These are phyloP conservation scores for Salix suchowensis DNA, from an alignment of 345 rosid species.

Conservation along the genomic window DNA sequence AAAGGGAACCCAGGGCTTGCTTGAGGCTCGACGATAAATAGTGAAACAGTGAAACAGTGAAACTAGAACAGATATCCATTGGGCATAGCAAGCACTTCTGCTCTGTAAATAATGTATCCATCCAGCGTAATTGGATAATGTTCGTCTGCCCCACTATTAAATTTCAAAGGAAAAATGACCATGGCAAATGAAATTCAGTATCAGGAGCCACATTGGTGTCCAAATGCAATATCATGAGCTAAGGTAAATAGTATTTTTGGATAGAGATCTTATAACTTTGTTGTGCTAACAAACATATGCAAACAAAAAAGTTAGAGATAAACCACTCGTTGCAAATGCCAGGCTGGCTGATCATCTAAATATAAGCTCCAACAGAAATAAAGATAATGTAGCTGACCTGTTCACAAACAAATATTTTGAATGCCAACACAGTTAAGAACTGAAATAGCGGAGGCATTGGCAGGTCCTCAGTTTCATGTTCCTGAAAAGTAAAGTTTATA, in stretches of 20 bases:
- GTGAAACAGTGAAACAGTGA: no score
- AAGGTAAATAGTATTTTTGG: background rate
- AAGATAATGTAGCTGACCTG: constrained; percentile 43
- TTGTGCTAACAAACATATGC: background rate
- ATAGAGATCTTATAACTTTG: background rate
- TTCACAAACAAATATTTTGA: constrained; percentile 69
- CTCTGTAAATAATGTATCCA: background rate
- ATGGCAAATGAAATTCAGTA: background rate
- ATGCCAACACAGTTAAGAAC: constrained; percentile 77
- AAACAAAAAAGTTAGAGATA: background rate
- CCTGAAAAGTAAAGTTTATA: constrained; percentile 45
- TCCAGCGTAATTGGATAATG: background rate
- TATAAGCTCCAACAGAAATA: background rate
- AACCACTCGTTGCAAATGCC: background rate
- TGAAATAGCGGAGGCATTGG: constrained; percentile 97
- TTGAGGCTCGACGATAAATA: background rate
- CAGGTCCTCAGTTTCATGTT: constrained; percentile 56
- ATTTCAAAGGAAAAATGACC: background rate
- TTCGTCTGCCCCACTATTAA: background rate
- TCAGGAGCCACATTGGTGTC: background rate
- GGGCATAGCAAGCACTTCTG: background rate
- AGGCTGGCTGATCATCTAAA: background rate
- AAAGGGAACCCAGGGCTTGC: no score
- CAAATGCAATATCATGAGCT: background rate
- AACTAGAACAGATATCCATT: background rate